Base-by-base conservation (phyloP, 176 grass and related monocot genomes). In the Thinopyrum elongatum region DNA sequence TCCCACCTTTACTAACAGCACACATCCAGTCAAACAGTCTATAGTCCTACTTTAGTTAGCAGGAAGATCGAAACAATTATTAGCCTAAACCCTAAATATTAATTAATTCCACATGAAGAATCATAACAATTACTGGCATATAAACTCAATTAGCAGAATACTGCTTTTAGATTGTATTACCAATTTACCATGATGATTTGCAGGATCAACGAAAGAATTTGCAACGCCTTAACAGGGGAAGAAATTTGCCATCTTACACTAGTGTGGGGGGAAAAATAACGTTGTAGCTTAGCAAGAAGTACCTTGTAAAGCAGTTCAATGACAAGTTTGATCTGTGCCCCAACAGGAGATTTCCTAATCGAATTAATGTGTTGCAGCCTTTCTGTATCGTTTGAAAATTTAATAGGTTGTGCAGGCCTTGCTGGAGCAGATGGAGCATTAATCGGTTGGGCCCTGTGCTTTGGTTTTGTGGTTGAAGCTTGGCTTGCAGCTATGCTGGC, bases 301-400 rank as follows among this genome's bases (percentile, higher is more conserved):
- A 98, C 95, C 90, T 98, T 88, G 66, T 83, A 93, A 58, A 98
- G 95, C 67, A 95, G 78, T 57, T 92, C 93, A 15, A 98, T 98
- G 25, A 98, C 93, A 84, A 89, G 89, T 65, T 92, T 98, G 69
- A 98, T 92, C 69, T 94, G 93, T 81, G 88, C 90, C 51, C 95
- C 95, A 69, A 94, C 78, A 76, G 91, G 93, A 83, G 91, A 95
- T 69, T 95, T 98, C 76, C 91, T 85, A 73, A 98, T 91, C 4
- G 82, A 83, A 86, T 98, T 93, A 28, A 98, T 93, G 16, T 98
- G 89, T 21, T 98, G 92, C 19, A 98, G 78, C 83, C 93, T 95
- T 87, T 98, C 91, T 35, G 91, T 98, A 71, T 98, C 93, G 88
- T 95, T 95, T 30, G 93, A 98, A 79, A 98, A 98, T 72, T 98